Base-by-base conservation (phyloP, 2,329 filamentous ascomycete species). In the Daldinia eschscholtzii region DNA sequence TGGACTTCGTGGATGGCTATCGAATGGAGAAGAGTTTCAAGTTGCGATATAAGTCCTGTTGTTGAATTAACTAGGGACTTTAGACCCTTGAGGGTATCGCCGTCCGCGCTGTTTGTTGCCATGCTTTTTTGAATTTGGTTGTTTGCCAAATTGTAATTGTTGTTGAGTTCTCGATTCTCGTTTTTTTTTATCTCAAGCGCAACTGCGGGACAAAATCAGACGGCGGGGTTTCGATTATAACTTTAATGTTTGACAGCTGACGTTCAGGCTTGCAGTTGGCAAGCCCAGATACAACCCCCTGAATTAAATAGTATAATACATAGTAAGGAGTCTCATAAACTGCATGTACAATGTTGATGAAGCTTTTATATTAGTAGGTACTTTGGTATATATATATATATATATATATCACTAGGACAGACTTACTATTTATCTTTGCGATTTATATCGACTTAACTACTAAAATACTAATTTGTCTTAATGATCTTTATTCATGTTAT, bases 11-110 rank as follows among this genome's bases (percentile, higher is more conserved):
- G 70, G 44, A 79, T 74, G 61, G 83, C 80, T 68, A 84, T 80
- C 3, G 78, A 77, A 26, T 79, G 76, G 2, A 86, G 77, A 30
- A 81, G 78, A 1, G 79, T 73, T 72, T 85, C 83, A 26, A 86
- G 78, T 61, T 83, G 80, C 10, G 79, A 74, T 37, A 85, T 77
- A 9, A 86, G 79, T 0, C 73, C 58, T 18, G 78, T 72, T 0
- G 83, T 77, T 0, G 79, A 81, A 5, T 80, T 72, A 2, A 84
- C 73, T 13, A 84, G 74, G 0, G 77, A 48, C 48, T 81, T 80
- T 50, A 87, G 80, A 23, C 77, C 74, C 41, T 80, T 77, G 9
- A 83, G 76, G 2, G 81, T 75, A 61, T 67, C 67, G 72, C 62
- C 59, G 2, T 61, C 18, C 5, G 53, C 39, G 20, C 18, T 64